These are phyloP conservation scores for Bonia amplexicaulis DNA, from an alignment of 176 grass and related monocot species.

Conservation along the genomic window DNA sequence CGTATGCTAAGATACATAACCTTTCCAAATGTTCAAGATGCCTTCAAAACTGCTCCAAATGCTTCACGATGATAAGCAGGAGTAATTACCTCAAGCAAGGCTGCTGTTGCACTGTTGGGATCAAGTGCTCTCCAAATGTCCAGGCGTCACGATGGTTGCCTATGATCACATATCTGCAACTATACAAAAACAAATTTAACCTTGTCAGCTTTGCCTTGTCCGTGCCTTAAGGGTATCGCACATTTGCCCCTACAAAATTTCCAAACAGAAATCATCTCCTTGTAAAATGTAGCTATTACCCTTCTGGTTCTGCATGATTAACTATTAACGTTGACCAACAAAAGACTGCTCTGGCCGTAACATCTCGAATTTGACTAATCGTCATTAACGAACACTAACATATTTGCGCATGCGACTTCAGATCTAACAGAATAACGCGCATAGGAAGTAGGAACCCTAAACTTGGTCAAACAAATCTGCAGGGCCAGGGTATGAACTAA, in stretches of 20 bases:
- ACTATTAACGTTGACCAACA: not conserved
- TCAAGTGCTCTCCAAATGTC: constrained; percentile 89
- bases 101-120: constrained; percentile 81
- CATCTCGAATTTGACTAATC: not conserved
- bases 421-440: not conserved
- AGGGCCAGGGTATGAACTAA: not conserved
- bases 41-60: not conserved
- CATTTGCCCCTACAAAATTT: not conserved
- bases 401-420: not conserved
- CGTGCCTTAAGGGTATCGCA: not conserved
- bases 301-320: not conserved
- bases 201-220: not conserved
- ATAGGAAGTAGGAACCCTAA: not conserved
- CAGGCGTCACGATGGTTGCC: constrained; percentile 96
- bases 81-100: constrained; percentile 72
- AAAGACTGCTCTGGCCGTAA: not conserved
- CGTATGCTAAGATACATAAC: not conserved
- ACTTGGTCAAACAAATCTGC: not conserved
- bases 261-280: not conserved
- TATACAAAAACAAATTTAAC: not conserved
- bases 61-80: not conserved
- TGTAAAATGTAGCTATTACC: not conserved
- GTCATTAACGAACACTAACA: not conserved
- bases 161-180: constrained; percentile 69
- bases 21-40: not conserved